These are phyloP conservation scores for Penicillium fimorum DNA, from an alignment of 495 filamentous ascomycete genomes.

Conservation along the genomic window DNA sequence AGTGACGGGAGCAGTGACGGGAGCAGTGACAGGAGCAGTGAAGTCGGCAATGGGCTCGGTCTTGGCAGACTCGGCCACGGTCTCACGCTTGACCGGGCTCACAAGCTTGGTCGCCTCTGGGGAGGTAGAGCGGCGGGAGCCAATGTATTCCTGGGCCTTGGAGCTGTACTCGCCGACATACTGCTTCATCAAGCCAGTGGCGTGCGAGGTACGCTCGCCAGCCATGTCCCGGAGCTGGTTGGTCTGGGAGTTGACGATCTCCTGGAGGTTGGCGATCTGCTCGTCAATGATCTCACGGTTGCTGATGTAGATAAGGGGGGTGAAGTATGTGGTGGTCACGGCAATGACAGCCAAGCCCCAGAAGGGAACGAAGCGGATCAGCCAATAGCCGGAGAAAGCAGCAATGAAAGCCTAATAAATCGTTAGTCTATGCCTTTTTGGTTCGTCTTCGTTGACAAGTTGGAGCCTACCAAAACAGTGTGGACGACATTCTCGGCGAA, in stretches of 20 bases:
- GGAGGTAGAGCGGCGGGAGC: slow-evolving; percentile 49
- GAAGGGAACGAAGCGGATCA: slow-evolving; percentile 90
- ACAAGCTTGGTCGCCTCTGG: slow-evolving; percentile 43
- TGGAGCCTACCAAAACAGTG: slow-evolving; percentile 69
- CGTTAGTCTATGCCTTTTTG: slow-evolving; percentile 20
- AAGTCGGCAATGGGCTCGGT: slow-evolving; percentile 43
- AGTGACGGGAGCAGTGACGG: slow-evolving; percentile 18
- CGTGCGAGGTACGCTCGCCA: slow-evolving; percentile 74
- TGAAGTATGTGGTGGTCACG: slow-evolving; percentile 75
- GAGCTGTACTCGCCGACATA: slow-evolving; percentile 80
- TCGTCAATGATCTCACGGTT: slow-evolving; percentile 93
- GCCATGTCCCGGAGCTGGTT: slow-evolving; percentile 76
- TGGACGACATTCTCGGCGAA: slow-evolving; percentile 90
- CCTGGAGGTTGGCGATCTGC: slow-evolving; percentile 67
- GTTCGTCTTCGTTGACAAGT: slow-evolving; percentile 6
- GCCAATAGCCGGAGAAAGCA: slow-evolving; percentile 84
- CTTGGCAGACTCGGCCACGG: slow-evolving; percentile 60
- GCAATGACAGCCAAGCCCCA: slow-evolving; percentile 86
- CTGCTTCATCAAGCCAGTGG: slow-evolving; percentile 72
- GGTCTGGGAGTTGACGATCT: slow-evolving; percentile 78
- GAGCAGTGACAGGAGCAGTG: slow-evolving; percentile 21
- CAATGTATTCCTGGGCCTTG: slow-evolving; percentile 78
- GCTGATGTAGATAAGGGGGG: slow-evolving; percentile 84
- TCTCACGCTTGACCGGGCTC: slow-evolving; percentile 42
- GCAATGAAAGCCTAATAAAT: slow-evolving; percentile 66